Base-by-base conservation (phyloP, 2,329 filamentous ascomycete genomes). In the Claviceps humidiphila region DNA sequence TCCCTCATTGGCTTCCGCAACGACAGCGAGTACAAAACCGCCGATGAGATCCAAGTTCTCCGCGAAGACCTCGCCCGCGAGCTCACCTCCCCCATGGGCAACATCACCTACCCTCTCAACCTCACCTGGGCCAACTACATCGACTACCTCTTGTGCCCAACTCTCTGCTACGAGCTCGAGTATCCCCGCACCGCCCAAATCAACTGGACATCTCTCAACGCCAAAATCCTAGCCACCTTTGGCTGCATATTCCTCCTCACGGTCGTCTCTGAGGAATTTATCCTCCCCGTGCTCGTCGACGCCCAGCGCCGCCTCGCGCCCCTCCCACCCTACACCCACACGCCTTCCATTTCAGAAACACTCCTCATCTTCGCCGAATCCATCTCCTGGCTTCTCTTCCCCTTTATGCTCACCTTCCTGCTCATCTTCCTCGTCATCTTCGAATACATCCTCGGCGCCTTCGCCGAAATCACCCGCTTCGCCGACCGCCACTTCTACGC, bases 401-500 rank as follows among this genome's bases (percentile, higher is more conserved):
- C 93, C 3, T 98, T 97, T 68, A 96, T 96, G 88, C 77, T 97
- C 55, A 95, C 85, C 4, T 94, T 97, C 66, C 74, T 97, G 4
- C 81, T 97, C 47, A 90, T 97, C 52, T 98, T 98, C 73, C 82
- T 98, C 54, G 89, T 96, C 67, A 97, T 97, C 61, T 98, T 97
- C 67, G 93, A 98, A 68, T 98, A 97, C 68, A 79, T 95, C 11
- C 80, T 97, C 38, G 93, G 91, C 53, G 90, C 90, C 47, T 95
- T 94, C 62, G 93, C 90, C 14, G 93, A 98, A 67, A 87, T 97
- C 59, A 95, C 90, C 17, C 78, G 84, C 60, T 97, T 97, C 66
- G 91, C 85, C 50, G 93, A 97, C 67, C 82, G 91, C 42, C 88
- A 93, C 68, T 97, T 97, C 72, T 98, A 96, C 72, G 75, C 75